phyloP scores from a whole-genome alignment of 768 basidiomycete genomes.

The Boletus insuetus region DNA sequence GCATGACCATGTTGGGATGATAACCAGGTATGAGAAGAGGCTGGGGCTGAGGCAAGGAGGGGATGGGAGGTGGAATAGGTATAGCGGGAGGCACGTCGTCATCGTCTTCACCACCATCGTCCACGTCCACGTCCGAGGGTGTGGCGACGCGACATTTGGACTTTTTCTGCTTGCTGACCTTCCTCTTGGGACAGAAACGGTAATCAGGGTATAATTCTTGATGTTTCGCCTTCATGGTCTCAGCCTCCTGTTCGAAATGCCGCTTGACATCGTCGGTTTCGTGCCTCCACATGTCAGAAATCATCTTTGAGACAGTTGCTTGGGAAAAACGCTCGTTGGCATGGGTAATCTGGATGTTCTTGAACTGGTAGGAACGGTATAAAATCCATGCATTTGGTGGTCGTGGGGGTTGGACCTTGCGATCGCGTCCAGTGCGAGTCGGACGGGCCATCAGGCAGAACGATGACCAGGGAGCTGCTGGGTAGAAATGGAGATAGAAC shows the following conservation, averaged over 20 bases:
- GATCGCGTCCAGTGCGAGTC: slow-evolving; percentile 8
- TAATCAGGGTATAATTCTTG: slow-evolving; percentile 52
- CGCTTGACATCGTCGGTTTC: slow-evolving; percentile 47
- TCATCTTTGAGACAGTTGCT: slow-evolving; percentile 60
- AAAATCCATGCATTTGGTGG: slow-evolving; percentile 85
- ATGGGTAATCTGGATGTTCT: slow-evolving; percentile 5
- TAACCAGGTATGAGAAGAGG: not conserved
- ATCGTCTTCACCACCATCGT: not conserved
- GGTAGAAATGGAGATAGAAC: slow-evolving; percentile 6
- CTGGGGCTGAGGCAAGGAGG: not conserved
- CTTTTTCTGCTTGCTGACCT: slow-evolving; percentile 41
- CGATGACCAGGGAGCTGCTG: slow-evolving; percentile 3
- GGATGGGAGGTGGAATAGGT: not conserved
- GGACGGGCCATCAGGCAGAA: slow-evolving; percentile 24
- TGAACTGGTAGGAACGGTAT: slow-evolving; percentile 63
- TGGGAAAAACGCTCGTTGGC: slow-evolving; percentile 43
- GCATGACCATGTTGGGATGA: slow-evolving; percentile 12
- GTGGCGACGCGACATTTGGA: slow-evolving; percentile 21
- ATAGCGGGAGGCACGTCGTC: not conserved
- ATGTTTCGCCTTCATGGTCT: slow-evolving; percentile 52
- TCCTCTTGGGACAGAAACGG: slow-evolving; percentile 54
- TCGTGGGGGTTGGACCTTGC: slow-evolving; percentile 46
- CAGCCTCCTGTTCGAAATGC: slow-evolving; percentile 52
- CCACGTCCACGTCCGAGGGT: not conserved
- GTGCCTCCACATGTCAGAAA: slow-evolving; percentile 62